phyloP scores from a whole-genome alignment of 1,284 basidiomycete genomes.

The Gomphus bonarii region DNA sequence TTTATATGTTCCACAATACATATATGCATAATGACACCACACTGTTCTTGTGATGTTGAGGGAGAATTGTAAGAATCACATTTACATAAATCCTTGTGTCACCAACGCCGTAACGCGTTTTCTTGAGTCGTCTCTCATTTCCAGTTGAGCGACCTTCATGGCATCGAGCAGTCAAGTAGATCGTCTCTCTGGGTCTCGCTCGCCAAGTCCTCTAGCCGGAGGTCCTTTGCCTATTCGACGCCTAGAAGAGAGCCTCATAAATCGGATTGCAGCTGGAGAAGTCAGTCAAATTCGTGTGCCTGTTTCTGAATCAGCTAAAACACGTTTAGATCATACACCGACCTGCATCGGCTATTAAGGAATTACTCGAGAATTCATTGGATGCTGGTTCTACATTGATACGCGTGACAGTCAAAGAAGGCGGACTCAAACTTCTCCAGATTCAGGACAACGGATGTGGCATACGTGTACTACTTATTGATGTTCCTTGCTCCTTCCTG shows the following conservation, averaged over 20 bases:
- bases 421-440: slow-evolving; percentile 90
- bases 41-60: too few species aligned
- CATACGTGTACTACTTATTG: slow-evolving; percentile 53
- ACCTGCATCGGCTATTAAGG: slow-evolving; percentile 93
- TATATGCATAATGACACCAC: too few species aligned
- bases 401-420: slow-evolving; percentile 86
- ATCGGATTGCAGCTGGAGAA: slow-evolving; percentile 77
- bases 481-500: neutral
- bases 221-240: slow-evolving; percentile 52
- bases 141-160: neutral
- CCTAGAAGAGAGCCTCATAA: slow-evolving; percentile 66
- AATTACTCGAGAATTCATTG: slow-evolving; percentile 89
- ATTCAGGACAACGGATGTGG: slow-evolving; percentile 97
- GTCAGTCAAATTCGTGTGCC: slow-evolving; percentile 25
- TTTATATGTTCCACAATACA: too few species aligned
- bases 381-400: slow-evolving; percentile 90
- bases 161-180: neutral
- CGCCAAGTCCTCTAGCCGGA: neutral
- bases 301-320: too few species aligned
- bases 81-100: too few species aligned
- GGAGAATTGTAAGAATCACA: too few species aligned
- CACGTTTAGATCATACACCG: slow-evolving; percentile 84
- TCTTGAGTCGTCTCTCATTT: too few species aligned
- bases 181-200: neutral
- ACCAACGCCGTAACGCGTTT: too few species aligned